Evolutionary conservation across 2,329 filamentous ascomycete genomes (phyloP).

Genomic region (Chalara sp.): DNA sequence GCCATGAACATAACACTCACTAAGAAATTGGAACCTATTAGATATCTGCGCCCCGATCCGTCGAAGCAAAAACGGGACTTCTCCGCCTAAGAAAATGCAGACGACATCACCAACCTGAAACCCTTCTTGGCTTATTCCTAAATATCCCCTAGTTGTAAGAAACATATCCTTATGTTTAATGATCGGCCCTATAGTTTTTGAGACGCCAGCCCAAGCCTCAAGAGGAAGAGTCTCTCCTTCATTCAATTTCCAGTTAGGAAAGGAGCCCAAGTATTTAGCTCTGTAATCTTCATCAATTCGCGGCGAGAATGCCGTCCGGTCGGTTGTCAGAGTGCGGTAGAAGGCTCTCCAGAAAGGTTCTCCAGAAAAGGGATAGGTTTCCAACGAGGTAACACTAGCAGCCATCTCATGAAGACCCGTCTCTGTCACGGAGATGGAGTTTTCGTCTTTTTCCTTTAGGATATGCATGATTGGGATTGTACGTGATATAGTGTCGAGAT

Average conservation of each 20-base stretch:
- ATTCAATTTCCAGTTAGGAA: not conserved
- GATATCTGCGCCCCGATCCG: too few species aligned
- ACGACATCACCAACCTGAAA: too few species aligned
- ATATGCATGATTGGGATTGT: too few species aligned
- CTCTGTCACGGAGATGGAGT: too few species aligned
- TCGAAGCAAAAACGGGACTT: too few species aligned
- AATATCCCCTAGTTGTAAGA: not conserved
- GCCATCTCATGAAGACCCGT: too few species aligned
- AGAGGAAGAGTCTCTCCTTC: not conserved
- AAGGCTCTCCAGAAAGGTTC: not conserved
- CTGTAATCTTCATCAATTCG: not conserved
- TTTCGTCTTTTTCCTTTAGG: too few species aligned
- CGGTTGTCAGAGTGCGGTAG: not conserved
- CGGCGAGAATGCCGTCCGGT: not conserved
- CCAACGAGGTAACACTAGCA: too few species aligned
- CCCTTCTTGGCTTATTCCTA: not conserved
- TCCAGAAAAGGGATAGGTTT: not conserved
- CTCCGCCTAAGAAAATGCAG: too few species aligned
- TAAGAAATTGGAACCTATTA: too few species aligned
- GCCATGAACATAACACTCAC: too few species aligned
- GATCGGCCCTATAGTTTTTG: not conserved
- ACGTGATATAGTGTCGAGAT: too few species aligned
- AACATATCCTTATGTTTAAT: conserved; percentile 1
- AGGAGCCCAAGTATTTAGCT: not conserved
- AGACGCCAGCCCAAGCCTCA: not conserved